These are phyloP conservation scores for Jacaranda copaia DNA, from an alignment of 257 asterid species.

Conservation along the genomic window DNA sequence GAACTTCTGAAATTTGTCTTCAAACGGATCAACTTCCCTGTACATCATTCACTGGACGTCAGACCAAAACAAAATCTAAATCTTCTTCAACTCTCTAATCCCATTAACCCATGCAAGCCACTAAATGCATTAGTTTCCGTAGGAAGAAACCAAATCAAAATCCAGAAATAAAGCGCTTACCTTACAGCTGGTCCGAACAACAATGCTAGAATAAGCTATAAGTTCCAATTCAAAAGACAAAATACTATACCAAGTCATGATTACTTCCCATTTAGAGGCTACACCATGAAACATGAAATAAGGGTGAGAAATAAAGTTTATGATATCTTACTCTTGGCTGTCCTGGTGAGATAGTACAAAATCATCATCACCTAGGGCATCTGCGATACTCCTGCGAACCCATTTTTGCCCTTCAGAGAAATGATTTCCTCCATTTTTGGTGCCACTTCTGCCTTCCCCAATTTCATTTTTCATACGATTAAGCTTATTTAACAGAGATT, in stretches of 20 bases:
- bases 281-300: slow-evolving; percentile 17
- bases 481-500: slow-evolving; percentile 75
- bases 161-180: background rate
- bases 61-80: slow-evolving; percentile 22
- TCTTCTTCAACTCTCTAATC: slow-evolving; percentile 23
- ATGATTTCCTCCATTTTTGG: slow-evolving; percentile 52
- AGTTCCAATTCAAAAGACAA: slow-evolving; percentile 11
- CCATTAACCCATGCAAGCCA: slow-evolving; percentile 7
- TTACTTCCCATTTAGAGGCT: background rate
- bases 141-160: background rate
- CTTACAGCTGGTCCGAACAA: background rate
- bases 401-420: slow-evolving; percentile 58
- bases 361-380: slow-evolving; percentile 97
- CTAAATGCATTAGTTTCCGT: slow-evolving; percentile 20
- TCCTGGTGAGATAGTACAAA: slow-evolving; percentile 44
- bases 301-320: slow-evolving; percentile 24
- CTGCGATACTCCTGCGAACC: slow-evolving; percentile 84
- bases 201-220: slow-evolving; percentile 2
- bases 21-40: slow-evolving; percentile 47
- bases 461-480: slow-evolving; percentile 49
- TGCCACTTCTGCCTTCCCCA: slow-evolving; percentile 45
- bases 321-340: slow-evolving; percentile 49
- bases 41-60: slow-evolving; percentile 32
- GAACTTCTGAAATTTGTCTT: slow-evolving; percentile 39
- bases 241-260: background rate